Conservation (phyloP, 345 rosid genomes). For the Bruguiera parviflora region DNA sequence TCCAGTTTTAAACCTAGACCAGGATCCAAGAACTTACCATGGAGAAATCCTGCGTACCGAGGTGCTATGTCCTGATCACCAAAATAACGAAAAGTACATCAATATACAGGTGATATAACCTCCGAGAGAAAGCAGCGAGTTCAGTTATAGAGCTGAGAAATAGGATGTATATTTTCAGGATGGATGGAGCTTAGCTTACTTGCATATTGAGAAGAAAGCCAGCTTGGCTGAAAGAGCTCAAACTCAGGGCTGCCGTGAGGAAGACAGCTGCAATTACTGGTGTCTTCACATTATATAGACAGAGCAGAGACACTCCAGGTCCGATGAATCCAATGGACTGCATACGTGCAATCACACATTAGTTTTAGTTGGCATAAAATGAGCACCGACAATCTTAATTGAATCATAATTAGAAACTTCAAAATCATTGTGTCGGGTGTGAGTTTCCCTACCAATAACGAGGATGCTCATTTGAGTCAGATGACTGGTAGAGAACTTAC, state of each 20-base stretch:
- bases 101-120: neutral
- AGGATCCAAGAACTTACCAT: slow-evolving; percentile 41
- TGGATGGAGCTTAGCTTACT: slow-evolving; percentile 39
- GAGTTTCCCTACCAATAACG: neutral
- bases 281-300: slow-evolving; percentile 70
- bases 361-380: neutral
- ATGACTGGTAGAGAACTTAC: slow-evolving; percentile 27
- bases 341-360: neutral
- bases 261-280: slow-evolving; percentile 56
- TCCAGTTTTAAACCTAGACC: neutral
- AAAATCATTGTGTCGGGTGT: neutral
- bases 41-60: slow-evolving; percentile 75
- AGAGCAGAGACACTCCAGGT: slow-evolving; percentile 75
- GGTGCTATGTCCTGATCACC: slow-evolving; percentile 88
- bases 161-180: neutral
- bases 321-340: slow-evolving; percentile 91
- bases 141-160: no score
- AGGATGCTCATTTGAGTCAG: no score
- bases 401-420: neutral
- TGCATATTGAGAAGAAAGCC: slow-evolving; percentile 96
- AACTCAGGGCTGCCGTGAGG: slow-evolving; percentile 74
- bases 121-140: neutral
- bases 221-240: slow-evolving; percentile 97
- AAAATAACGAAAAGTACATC: slow-evolving; percentile 8
- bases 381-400: neutral